phyloP scores from a whole-genome alignment of 139 green algal genomes.

The Closterium sp. region DNA sequence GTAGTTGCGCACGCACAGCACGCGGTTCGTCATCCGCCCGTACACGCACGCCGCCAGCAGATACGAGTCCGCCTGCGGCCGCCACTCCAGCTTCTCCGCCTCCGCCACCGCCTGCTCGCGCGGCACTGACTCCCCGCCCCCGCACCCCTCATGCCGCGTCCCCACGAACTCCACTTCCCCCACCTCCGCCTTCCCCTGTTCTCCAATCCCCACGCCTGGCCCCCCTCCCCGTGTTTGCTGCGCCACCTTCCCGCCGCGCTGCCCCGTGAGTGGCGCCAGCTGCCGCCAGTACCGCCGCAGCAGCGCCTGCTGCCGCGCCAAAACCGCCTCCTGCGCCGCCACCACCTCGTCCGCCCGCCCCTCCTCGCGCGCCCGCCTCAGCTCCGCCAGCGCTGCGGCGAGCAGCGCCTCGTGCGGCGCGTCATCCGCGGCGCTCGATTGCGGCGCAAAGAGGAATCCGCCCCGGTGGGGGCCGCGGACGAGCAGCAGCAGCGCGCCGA shows the following conservation, averaged over 20 bases:
- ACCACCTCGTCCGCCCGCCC: background rate
- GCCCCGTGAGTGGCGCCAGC: background rate
- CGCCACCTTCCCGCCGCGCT: background rate
- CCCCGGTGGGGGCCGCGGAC: too few relatives aligned
- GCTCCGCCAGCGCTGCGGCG: background rate
- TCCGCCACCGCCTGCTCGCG: background rate
- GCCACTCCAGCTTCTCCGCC: background rate
- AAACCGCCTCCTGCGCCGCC: background rate
- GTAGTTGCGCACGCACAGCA: conserved; percentile 6
- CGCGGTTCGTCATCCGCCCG: conserved; percentile 20
- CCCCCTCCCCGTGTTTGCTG: background rate
- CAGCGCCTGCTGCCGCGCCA: background rate
- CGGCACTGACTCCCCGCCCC: background rate
- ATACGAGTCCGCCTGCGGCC: conserved; percentile 10
- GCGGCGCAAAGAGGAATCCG: background rate
- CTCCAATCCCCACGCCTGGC: background rate
- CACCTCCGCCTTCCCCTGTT: background rate
- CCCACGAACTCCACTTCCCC: background rate
- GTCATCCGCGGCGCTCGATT: background rate
- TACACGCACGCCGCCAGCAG: conserved; percentile 11
- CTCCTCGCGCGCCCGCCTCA: background rate
- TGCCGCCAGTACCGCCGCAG: background rate
- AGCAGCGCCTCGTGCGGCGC: background rate
- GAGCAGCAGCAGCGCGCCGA: background rate
- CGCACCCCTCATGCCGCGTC: background rate